Base-by-base conservation (phyloP, 192 early-diverging fungal genomes). In the Dimargaris verticillata region DNA sequence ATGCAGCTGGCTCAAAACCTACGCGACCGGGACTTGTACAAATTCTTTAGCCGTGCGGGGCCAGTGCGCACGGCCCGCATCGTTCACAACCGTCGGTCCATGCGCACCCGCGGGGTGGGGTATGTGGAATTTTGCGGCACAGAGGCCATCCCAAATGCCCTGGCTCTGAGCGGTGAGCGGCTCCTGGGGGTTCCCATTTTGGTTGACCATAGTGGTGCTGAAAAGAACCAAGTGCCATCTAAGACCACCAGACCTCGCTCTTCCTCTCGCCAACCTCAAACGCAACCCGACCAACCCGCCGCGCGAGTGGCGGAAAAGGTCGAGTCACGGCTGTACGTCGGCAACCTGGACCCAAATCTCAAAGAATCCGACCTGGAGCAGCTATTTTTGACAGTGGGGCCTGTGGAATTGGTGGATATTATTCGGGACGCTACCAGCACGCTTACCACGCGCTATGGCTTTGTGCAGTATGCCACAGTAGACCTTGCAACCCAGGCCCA, bases 51-150 rank as follows among this genome's bases (percentile, higher is more conserved):
- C 52, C 65, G 72, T 33, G 84, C 78, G 26, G 94, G 94, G 18
- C 81, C 80, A 61, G 89, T 97, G 12, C 82, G 91, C 24, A 89
- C 93, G 64, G 94, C 87, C 4, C 76, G 80, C 50, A 83, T 92
- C 50, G 88, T 95, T 43, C 75, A 85, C n/a, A 91, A 95, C 68
- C 78, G 83, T 57, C 81, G 81, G 38, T 82, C 86, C 13, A 73
- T 89, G 58, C 76, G 89, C 50, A 93, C 90, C 28, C 89, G 92
- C 63, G 94, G 93, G 29, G 88, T 95, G 42, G 95, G 89, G 20
- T 98, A 95, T 66, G 88, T 98, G 5, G 95, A 98, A 71, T 98
- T 95, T 76, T 88, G 92, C 70, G 84, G 89, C 6, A 80, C 84
- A 61, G 79, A 77, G 9, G 82, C 91, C 33, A 91, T 92, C n/a